These are phyloP conservation scores for Laguncularia racemosa DNA, from an alignment of 345 rosid species.

Conservation along the genomic window DNA sequence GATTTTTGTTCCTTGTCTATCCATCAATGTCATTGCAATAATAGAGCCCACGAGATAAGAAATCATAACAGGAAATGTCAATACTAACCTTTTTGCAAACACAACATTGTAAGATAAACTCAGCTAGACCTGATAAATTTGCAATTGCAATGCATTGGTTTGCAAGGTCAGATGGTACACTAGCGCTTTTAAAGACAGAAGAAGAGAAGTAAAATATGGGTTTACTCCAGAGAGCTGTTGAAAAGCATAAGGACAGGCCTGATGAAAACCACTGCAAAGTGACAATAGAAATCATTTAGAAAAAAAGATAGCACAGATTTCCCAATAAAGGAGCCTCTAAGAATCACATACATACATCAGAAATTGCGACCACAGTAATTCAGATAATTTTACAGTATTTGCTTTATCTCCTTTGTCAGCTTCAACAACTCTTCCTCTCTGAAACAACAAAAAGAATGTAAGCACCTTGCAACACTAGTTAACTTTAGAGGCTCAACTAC, in stretches of 20 bases:
- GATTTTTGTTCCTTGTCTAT: conserved; percentile 80
- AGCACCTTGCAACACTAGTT: too few relatives aligned
- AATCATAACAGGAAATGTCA: conserved; percentile 11
- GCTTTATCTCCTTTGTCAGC: conserved; percentile 70
- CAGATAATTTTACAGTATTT: conserved; percentile 51
- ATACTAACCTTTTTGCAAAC: conserved; percentile 9
- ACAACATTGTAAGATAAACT: not conserved
- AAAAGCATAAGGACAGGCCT: conserved; percentile 90
- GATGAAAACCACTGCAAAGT: conserved; percentile 91
- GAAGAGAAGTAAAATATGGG: conserved; percentile 94
- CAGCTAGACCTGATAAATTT: conserved; percentile 64
- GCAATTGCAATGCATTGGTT: conserved; percentile 73
- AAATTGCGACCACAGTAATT: conserved; percentile 66
- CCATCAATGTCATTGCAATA: conserved; percentile 80
- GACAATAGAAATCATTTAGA: conserved; percentile 18
- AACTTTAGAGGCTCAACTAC: too few relatives aligned
- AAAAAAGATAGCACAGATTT: not conserved
- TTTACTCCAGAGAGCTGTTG: conserved; percentile 98
- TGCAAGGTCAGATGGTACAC: conserved; percentile 82
- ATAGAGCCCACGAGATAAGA: conserved; percentile 48
- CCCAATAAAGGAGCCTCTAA: conserved; percentile 6
- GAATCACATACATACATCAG: conserved; percentile 38
- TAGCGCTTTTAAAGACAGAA: conserved; percentile 81
- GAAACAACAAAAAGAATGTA: conserved; percentile 15
- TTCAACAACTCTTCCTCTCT: conserved; percentile 83